These are phyloP conservation scores for Penicillium brevicompactum DNA, from an alignment of 2,329 filamentous ascomycete species.

Conservation along the genomic window DNA sequence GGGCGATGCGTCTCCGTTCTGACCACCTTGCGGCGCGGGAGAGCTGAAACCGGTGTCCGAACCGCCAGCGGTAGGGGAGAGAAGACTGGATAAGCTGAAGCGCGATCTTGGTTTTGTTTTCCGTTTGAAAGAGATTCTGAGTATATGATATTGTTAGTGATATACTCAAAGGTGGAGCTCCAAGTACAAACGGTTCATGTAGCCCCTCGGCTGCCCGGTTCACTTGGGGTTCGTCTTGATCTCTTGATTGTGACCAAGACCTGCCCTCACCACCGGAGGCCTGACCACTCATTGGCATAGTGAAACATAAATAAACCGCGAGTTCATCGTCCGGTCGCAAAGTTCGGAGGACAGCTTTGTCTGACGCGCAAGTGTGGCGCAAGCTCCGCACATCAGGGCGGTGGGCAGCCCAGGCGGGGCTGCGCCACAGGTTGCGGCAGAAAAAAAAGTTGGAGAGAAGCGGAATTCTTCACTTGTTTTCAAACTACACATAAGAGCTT, in stretches of 20 bases:
- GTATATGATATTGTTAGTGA: conserved; percentile 4
- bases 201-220: conserved; percentile 32
- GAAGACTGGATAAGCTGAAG: conserved; percentile 44
- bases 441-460: conserved; percentile 35
- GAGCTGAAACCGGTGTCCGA: conserved; percentile 27
- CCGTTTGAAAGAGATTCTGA: conserved; percentile 46
- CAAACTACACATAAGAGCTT: conserved; percentile 33
- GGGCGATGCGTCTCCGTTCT: conserved; percentile 30
- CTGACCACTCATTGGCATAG: conserved; percentile 27
- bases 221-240: conserved; percentile 19
- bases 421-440: conserved; percentile 31
- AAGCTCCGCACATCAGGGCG: conserved; percentile 33
- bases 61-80: conserved; percentile 33
- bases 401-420: conserved; percentile 31
- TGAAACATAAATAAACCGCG: conserved; percentile 26
- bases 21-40: conserved; percentile 28
- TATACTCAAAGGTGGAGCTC: not conserved
- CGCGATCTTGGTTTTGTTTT: conserved; percentile 44
- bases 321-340: conserved; percentile 17
- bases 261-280: conserved; percentile 16
- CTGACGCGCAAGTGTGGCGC: conserved; percentile 30
- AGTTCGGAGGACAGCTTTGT: conserved; percentile 14
- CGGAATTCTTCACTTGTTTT: conserved; percentile 24
- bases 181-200: conserved; percentile 37
- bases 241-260: conserved; percentile 8